Conservation (phyloP, 2,329 filamentous ascomycete genomes). For the Stenocarpella maydis region DNA sequence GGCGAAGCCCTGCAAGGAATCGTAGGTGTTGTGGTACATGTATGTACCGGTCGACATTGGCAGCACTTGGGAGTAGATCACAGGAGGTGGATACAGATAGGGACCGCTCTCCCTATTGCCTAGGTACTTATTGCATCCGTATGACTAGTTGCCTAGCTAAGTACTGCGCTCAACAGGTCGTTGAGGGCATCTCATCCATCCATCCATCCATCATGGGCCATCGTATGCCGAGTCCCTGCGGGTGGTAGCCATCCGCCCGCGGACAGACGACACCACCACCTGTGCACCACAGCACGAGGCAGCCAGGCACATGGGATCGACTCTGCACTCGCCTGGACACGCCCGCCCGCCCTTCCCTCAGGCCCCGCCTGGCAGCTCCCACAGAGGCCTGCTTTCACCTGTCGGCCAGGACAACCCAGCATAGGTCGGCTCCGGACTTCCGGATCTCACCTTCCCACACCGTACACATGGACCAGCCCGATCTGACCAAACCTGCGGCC, state of each 20-base stretch:
- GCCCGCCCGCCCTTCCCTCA: too few species aligned
- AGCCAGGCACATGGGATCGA: too few species aligned
- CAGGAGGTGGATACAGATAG: not conserved
- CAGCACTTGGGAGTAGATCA: not conserved
- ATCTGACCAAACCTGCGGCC: slow-evolving; percentile 24
- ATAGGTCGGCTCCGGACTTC: slow-evolving; percentile 26
- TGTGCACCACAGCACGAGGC: too few species aligned
- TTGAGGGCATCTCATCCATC: not conserved
- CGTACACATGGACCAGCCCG: slow-evolving; percentile 20
- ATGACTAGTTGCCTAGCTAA: too few species aligned
- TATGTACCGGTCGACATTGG: not conserved
- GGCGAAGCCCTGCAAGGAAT: not conserved
- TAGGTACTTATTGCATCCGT: too few species aligned
- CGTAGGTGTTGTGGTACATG: too few species aligned
- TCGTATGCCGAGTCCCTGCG: not conserved
- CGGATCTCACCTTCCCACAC: slow-evolving; percentile 21
- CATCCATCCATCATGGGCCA: not conserved
- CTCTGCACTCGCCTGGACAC: too few species aligned
- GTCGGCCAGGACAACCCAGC: not conserved
- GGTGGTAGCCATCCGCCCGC: not conserved
- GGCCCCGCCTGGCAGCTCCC: too few species aligned
- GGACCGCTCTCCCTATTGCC: not conserved
- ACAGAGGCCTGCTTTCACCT: not conserved
- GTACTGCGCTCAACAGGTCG: not conserved
- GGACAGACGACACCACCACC: too few species aligned